Conservation (phyloP, 108 stramenopile species). For the Pseudonitzschia multiseries region DNA sequence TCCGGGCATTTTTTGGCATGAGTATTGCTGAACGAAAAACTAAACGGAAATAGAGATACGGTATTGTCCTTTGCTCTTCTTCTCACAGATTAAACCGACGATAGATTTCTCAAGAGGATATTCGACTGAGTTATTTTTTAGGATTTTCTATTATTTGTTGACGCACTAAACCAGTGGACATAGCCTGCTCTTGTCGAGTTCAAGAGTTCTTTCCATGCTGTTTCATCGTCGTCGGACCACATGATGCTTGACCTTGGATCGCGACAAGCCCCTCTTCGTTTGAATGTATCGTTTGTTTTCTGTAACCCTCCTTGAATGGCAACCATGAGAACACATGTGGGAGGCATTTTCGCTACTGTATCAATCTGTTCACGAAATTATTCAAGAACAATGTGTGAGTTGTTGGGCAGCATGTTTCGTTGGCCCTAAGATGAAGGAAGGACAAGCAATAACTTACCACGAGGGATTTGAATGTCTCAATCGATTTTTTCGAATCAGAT, state of each 20-base stretch:
- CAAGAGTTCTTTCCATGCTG: slow-evolving; percentile 33
- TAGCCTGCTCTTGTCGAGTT: slow-evolving; percentile 46
- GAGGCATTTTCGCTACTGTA: slow-evolving; percentile 10
- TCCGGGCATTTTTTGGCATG: no score
- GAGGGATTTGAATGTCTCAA: slow-evolving; percentile 26
- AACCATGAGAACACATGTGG: slow-evolving; percentile 49
- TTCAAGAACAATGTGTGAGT: neutral
- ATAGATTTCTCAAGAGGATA: no score
- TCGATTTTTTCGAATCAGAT: slow-evolving; percentile 8
- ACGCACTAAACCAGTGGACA: slow-evolving; percentile 51
- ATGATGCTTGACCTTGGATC: slow-evolving; percentile 48
- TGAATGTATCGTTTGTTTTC: slow-evolving; percentile 33
- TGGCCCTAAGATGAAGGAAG: neutral
- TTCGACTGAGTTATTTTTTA: neutral
- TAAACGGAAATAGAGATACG: no score
- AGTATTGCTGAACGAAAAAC: no score
- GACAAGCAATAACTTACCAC: slow-evolving; percentile 32
- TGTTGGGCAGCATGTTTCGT: neutral
- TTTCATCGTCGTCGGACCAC: slow-evolving; percentile 65
- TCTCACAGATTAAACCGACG: no score
- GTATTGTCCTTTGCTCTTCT: no score
- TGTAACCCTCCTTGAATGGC: slow-evolving; percentile 57
- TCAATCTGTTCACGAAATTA: neutral
- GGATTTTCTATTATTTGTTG: slow-evolving; percentile 2
- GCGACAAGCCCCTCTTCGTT: slow-evolving; percentile 41